phyloP scores from a whole-genome alignment of 2,329 filamentous ascomycete genomes.

The Diplodia mutila region DNA sequence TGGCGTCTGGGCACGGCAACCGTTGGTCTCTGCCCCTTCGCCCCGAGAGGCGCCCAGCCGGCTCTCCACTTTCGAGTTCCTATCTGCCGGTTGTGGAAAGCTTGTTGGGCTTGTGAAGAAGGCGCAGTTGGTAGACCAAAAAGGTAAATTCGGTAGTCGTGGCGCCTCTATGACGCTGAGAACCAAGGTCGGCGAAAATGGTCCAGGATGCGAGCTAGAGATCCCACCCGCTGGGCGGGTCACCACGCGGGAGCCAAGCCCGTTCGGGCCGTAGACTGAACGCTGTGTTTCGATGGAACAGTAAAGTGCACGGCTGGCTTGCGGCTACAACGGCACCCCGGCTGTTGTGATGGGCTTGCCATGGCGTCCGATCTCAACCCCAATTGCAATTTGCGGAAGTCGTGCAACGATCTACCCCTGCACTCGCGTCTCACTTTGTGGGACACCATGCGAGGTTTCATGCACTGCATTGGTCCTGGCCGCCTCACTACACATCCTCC shows the following conservation, averaged over 20 bases:
- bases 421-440: neutral
- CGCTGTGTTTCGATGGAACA: neutral
- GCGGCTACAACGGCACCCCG: neutral
- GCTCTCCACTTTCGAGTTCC: constrained; percentile 10
- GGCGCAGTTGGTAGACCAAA: neutral
- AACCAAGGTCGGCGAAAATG: neutral
- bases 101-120: neutral
- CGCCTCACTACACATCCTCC: no score
- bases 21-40: neutral
- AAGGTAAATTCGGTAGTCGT: neutral
- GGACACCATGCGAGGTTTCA: neutral
- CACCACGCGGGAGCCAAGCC: constrained; percentile 10
- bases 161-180: constrained; percentile 14
- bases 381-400: constrained; percentile 4
- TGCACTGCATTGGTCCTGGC: no score
- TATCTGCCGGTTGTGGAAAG: neutral
- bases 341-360: neutral
- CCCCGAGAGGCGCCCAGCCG: neutral
- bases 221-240: neutral
- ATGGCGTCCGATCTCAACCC: neutral
- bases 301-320: constrained; percentile 11
- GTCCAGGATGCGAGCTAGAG: neutral
- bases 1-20: neutral
- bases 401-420: neutral
- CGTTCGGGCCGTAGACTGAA: neutral